Base-by-base conservation (phyloP, 176 grass and related monocot species). In the Echinochloa phyllopogon region DNA sequence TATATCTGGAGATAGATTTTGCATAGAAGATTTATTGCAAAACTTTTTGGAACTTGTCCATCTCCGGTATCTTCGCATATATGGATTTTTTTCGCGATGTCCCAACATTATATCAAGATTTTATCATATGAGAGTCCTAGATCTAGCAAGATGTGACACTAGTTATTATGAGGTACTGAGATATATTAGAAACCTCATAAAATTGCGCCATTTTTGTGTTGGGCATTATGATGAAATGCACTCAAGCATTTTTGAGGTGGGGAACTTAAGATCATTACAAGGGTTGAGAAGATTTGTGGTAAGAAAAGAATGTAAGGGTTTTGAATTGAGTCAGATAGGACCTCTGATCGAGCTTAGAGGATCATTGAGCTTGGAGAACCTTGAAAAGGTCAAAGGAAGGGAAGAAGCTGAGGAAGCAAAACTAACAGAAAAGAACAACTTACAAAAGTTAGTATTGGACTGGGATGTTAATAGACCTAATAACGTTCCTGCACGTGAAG, bases 41-140 rank as follows among this genome's bases (percentile, higher is more conserved):
- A 60, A 45, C 12, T 75, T 76, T 15, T 14, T 14, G 18, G 3
- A 11, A 9, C 36, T 51, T 12, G 8, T 75, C 14, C 82, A 75
- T 55, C 82, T 85, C 41, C 82, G 71, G 20, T 67, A 85, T 23
- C 16, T 85, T 8, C 6, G 42, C 11, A 39, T 85, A 0, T 15
- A 13, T 9, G 4, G 4, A 6, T 33, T 33, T 33, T 33, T 33
- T 33, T 33, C 0, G 4, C 0, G 2, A 33, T 33, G 29, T 33
- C 4, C 2, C 10, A 15, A 24, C 0, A 11, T 0, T 24, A 44
- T 38, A 37, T 38, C 21, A 2, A 44, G 41, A 70, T 23, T 70
- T 70, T 70, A 70, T 24, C 67, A 45, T 13, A 44, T 70, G 18
- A 13, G 0, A 3, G 40, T 44, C 9, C 0, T 69, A 12, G 8